phyloP scores from a whole-genome alignment of 73 alveolate species.

The Tetrahymena borealis region DNA sequence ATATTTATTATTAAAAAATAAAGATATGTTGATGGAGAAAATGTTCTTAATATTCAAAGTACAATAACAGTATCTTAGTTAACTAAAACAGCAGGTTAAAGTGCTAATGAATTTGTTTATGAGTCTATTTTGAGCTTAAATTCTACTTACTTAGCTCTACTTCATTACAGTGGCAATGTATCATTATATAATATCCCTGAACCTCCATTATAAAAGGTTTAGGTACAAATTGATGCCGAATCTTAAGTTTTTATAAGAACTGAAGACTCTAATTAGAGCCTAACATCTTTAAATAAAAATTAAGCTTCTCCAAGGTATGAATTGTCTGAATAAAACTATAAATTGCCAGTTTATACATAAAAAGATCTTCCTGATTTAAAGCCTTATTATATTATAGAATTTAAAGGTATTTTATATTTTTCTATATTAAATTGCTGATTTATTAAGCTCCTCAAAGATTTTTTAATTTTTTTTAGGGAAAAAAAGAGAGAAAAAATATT shows the following conservation, averaged over 20 bases:
- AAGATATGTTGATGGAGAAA: background rate
- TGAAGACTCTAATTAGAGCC: background rate
- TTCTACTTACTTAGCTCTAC: background rate
- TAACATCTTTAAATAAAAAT: background rate
- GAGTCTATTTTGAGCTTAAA: background rate
- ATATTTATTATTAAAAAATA: background rate
- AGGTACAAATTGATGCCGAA: background rate
- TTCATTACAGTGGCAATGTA: background rate
- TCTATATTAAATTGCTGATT: too few relatives aligned
- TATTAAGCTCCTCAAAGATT: too few relatives aligned
- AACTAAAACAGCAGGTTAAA: background rate
- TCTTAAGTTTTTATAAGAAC: background rate
- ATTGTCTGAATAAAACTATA: background rate
- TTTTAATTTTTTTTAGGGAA: background rate
- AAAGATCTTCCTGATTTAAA: background rate
- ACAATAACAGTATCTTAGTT: background rate
- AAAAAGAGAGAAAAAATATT: background rate
- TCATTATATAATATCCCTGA: background rate
- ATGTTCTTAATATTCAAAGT: background rate
- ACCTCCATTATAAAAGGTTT: background rate
- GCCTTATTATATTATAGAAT: background rate
- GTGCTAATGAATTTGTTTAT: background rate
- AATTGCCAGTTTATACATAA: background rate
- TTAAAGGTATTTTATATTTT: background rate
- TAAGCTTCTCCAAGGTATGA: background rate